These are phyloP conservation scores for Neurospora tetrasperma DNA, from an alignment of 495 filamentous ascomycete genomes.

Conservation along the genomic window DNA sequence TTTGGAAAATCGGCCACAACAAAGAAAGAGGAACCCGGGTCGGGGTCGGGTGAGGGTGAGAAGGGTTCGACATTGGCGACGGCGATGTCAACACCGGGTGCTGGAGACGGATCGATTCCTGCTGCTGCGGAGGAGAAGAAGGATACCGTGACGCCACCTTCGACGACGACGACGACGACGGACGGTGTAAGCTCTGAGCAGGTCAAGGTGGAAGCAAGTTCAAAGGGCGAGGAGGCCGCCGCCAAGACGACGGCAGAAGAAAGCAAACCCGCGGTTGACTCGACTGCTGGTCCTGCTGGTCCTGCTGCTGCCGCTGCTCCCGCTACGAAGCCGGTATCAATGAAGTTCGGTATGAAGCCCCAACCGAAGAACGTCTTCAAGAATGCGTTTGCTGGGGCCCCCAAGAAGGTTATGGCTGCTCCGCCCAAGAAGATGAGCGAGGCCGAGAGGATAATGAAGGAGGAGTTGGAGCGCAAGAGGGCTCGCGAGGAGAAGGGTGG, in stretches of 20 bases:
- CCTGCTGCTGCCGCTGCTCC: conserved; percentile 2
- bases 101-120: neutral
- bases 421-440: conserved; percentile 72
- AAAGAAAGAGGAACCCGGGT: neutral
- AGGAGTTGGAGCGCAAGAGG: conserved; percentile 67
- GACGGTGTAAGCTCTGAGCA: neutral
- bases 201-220: neutral
- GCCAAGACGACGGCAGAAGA: neutral
- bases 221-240: neutral
- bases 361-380: conserved; percentile 82
- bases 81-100: neutral
- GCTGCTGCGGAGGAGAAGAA: neutral
- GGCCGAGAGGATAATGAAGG: conserved; percentile 85
- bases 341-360: conserved; percentile 49
- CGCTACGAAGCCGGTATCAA: conserved; percentile 29
- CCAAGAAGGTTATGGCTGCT: conserved; percentile 50
- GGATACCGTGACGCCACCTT: neutral
- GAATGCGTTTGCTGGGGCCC: conserved; percentile 46
- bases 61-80: conserved; percentile 14
- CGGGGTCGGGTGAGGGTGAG: neutral
- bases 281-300: neutral
- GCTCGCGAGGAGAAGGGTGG: conserved; percentile 32
- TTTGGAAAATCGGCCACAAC: conserved; percentile 43
- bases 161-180: neutral
- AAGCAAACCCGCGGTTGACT: neutral